phyloP scores from a whole-genome alignment of 1,284 basidiomycete species.

The Pseudozyma pruni region DNA sequence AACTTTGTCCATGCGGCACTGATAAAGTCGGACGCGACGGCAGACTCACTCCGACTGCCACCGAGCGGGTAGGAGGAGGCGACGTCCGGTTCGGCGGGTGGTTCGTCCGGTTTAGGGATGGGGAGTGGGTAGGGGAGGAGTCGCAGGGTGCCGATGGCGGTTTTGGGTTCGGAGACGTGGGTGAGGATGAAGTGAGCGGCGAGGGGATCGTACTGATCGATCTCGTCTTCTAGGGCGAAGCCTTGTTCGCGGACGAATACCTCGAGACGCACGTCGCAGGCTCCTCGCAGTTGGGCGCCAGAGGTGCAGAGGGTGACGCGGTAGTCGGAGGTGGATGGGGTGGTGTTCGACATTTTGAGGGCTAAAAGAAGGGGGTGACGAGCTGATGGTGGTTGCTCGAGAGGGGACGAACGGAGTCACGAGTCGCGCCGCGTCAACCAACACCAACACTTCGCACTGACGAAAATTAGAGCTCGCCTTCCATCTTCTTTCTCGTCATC shows the following conservation, averaged over 20 bases:
- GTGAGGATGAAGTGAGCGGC: slow-evolving; percentile 40
- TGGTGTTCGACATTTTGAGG: slow-evolving; percentile 5
- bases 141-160: slow-evolving; percentile 28
- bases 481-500: not conserved
- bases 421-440: not conserved
- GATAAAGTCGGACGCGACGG: slow-evolving; percentile 38
- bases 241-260: slow-evolving; percentile 60
- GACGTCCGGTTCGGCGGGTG: slow-evolving; percentile 16
- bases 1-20: slow-evolving; percentile 23
- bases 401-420: not conserved
- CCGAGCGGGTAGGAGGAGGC: slow-evolving; percentile 31
- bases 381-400: too few species aligned
- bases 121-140: slow-evolving; percentile 41
- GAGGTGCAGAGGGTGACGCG: slow-evolving; percentile 33
- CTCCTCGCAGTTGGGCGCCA: slow-evolving; percentile 32
- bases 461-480: not conserved
- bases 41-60: slow-evolving; percentile 26
- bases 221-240: slow-evolving; percentile 53
- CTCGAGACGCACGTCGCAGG: slow-evolving; percentile 39
- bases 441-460: slow-evolving; percentile 4
- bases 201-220: slow-evolving; percentile 59
- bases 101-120: slow-evolving; percentile 35
- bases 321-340: slow-evolving; percentile 15
- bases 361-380: not conserved
- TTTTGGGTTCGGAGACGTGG: slow-evolving; percentile 4